Conservation (phyloP, 345 rosid species). For the Clarkia xantiana region DNA sequence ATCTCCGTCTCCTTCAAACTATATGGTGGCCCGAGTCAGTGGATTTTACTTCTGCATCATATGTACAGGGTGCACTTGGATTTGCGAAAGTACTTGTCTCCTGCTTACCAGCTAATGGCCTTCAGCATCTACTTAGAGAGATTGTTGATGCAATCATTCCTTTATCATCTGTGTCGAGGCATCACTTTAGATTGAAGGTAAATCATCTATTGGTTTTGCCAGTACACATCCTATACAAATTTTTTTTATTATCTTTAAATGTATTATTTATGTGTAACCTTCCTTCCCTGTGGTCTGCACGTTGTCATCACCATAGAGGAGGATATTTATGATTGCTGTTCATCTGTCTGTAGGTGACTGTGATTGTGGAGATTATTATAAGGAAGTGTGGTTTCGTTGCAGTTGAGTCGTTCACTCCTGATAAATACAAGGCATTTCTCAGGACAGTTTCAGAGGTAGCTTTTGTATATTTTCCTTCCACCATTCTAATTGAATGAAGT, state of each 20-base stretch:
- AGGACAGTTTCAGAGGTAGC: slow-evolving; percentile 66
- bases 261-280: too few relatives aligned
- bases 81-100: slow-evolving; percentile 80
- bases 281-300: too few relatives aligned
- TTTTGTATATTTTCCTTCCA: not conserved
- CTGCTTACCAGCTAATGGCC: slow-evolving; percentile 47
- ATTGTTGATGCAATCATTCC: slow-evolving; percentile 43
- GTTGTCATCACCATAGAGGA: too few relatives aligned
- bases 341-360: slow-evolving; percentile 40
- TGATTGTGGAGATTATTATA: slow-evolving; percentile 70
- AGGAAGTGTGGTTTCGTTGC: slow-evolving; percentile 77
- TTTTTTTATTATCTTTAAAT: too few relatives aligned
- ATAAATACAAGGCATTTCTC: slow-evolving; percentile 56
- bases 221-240: not conserved
- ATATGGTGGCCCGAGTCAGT: not conserved
- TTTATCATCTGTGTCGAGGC: slow-evolving; percentile 79
- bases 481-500: not conserved
- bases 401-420: slow-evolving; percentile 49
- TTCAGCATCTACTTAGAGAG: slow-evolving; percentile 44
- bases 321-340: not conserved
- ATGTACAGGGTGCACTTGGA: slow-evolving; percentile 69
- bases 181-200: slow-evolving; percentile 83
- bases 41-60: not conserved
- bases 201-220: slow-evolving; percentile 1
- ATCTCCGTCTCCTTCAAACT: too few relatives aligned